A percentile compares a stretch with the other conserved stretches of the same genome.
Conservation (phyloP, 78 protist genomes). For the Isochrysis galbana region DNA sequence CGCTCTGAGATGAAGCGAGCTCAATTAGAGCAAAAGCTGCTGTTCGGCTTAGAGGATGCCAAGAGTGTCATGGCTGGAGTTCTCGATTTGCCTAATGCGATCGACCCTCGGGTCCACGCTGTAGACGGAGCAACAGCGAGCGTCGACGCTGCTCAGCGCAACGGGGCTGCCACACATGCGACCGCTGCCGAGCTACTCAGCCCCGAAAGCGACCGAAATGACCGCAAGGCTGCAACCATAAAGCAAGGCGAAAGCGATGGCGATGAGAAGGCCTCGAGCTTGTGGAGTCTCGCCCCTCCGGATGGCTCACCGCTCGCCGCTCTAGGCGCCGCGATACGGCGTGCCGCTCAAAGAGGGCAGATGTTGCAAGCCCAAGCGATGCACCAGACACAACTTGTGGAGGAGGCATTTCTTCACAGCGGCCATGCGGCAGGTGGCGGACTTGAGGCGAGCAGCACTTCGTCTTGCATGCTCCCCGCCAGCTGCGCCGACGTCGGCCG, state of each 20-base stretch:
- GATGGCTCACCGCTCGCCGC: neutral
- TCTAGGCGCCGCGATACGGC: neutral
- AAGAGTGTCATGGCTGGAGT: no score
- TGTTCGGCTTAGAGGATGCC: neutral
- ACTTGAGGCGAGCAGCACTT: no score
- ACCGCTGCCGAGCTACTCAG: neutral
- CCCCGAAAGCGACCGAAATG: neutral
- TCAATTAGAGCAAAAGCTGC: neutral
- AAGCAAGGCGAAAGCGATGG: no score
- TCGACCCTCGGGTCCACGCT: neutral
- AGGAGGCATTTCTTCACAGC: no score
- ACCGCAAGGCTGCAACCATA: no score
- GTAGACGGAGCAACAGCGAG: neutral
- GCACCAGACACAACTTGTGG: neutral
- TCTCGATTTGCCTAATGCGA: neutral
- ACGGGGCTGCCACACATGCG: neutral
- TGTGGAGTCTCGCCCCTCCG: no score
- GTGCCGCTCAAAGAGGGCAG: neutral
- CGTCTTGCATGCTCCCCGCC: no score
- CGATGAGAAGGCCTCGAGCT: no score
- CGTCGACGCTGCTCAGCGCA: neutral
- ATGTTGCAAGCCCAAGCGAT: neutral
- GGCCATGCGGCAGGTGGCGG: no score
- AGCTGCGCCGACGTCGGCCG: no score
- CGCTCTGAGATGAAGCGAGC: neutral